Evolutionary conservation across 345 rosid genomes (phyloP).

Genomic region (Alliaria petiolata): DNA sequence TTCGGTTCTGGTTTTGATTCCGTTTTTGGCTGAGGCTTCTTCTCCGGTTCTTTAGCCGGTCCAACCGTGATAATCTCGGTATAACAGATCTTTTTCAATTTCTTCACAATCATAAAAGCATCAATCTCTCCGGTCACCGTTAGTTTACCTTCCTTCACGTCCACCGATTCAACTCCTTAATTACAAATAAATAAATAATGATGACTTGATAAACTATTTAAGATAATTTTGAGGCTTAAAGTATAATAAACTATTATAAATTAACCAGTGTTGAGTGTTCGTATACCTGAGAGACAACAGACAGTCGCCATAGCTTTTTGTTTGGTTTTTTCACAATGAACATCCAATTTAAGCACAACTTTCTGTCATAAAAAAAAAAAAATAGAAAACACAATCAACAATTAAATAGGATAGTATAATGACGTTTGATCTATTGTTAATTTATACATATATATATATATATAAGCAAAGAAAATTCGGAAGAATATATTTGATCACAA

Average conservation of each 20-base stretch:
- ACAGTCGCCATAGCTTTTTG: conserved; percentile 51
- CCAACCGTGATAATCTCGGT: conserved; percentile 54
- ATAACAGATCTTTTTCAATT: conserved; percentile 50
- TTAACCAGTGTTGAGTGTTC: background rate
- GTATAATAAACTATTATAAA: background rate
- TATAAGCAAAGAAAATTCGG: background rate
- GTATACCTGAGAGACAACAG: conserved; percentile 52
- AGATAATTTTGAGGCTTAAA: background rate
- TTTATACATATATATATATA: too few relatives aligned
- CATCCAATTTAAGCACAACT: conserved; percentile 46
- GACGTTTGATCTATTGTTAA: background rate
- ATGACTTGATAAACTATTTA: background rate
- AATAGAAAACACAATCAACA: background rate
- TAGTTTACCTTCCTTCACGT: conserved; percentile 54
- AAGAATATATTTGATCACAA: background rate
- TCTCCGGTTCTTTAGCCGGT: conserved; percentile 58
- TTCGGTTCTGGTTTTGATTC: conserved; percentile 7
- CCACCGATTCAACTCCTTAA: conserved; percentile 49
- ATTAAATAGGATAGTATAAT: background rate
- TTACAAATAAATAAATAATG: background rate
- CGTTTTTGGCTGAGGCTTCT: too few relatives aligned
- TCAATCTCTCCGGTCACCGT: conserved; percentile 57
- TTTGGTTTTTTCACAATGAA: conserved; percentile 38
- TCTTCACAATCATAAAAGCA: conserved; percentile 39
- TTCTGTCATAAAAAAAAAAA: conserved; percentile 35